phyloP scores from a whole-genome alignment of 1,284 basidiomycete genomes.

The Tausonia pullulans region DNA sequence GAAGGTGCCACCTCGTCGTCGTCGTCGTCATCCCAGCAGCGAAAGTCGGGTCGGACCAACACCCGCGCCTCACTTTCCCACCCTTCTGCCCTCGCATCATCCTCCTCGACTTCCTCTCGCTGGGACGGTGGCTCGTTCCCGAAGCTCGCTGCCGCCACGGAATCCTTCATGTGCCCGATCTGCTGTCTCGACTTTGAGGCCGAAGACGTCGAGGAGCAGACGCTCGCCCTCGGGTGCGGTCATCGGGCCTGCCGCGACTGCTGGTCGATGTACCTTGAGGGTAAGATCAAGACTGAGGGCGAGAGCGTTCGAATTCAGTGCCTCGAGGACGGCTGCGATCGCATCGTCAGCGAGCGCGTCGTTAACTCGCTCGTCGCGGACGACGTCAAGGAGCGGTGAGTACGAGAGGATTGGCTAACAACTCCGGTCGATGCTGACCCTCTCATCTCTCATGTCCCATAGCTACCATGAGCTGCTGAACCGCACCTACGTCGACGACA shows the following conservation, averaged over 20 bases:
- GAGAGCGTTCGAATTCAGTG: conserved; percentile 74
- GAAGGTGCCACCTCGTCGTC: too few relatives aligned
- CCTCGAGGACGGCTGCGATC: conserved; percentile 81
- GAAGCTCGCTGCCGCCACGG: conserved; percentile 11
- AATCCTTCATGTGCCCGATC: conserved; percentile 67
- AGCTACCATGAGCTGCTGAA: conserved; percentile 80
- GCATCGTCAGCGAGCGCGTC: conserved; percentile 50
- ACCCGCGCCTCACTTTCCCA: conserved; percentile 20
- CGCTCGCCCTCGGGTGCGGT: conserved; percentile 57
- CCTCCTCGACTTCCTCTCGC: conserved; percentile 32
- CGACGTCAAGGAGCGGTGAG: conserved; percentile 36
- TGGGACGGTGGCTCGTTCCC: conserved; percentile 23
- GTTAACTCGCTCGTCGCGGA: conserved; percentile 38
- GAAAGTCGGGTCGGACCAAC: conserved; percentile 7
- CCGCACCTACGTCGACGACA: conserved; percentile 81
- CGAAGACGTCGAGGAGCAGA: conserved; percentile 44
- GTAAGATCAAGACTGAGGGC: conserved; percentile 82
- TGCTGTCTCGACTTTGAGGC: conserved; percentile 63
- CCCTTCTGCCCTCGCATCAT: conserved; percentile 26
- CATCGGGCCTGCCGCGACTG: conserved; percentile 78
- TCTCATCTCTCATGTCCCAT: conserved; percentile 28
- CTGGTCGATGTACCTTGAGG: conserved; percentile 71
- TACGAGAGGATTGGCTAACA: neutral
- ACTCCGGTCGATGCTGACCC: neutral
- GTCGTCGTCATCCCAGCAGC: neutral